These are phyloP conservation scores for Drechslerella dactyloides DNA, from an alignment of 2,329 filamentous ascomycete species.

Conservation along the genomic window DNA sequence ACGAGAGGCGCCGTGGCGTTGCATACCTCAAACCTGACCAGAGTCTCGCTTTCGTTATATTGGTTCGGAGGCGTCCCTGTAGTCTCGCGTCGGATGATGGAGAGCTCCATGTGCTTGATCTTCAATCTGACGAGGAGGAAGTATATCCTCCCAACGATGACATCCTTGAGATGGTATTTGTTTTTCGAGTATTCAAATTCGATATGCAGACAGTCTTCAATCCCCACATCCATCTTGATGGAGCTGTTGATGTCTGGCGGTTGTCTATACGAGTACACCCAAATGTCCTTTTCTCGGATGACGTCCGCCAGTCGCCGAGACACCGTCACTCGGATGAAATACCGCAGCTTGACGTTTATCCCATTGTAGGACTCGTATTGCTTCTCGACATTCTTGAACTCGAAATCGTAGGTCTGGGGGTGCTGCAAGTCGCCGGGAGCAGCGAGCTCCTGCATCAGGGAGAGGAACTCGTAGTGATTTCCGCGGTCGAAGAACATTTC, in stretches of 20 bases:
- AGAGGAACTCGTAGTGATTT: constrained; percentile 99
- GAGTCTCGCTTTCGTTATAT: constrained; percentile 98
- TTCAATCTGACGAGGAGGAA: constrained; percentile 95
- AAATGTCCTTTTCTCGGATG: constrained; percentile 97
- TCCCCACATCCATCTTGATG: constrained; percentile 99
- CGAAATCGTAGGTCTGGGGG: constrained; percentile 98
- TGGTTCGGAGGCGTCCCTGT: constrained; percentile 96
- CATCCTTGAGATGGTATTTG: constrained; percentile 98
- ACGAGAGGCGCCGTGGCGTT: constrained; percentile 11
- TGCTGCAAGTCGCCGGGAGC: constrained; percentile 97
- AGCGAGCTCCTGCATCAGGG: constrained; percentile 92
- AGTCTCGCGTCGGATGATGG: constrained; percentile 94
- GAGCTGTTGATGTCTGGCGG: constrained; percentile 97
- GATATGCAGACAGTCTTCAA: constrained; percentile 98
- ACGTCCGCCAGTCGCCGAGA: constrained; percentile 97
- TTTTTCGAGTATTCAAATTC: constrained; percentile 99
- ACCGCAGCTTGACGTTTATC: constrained; percentile 98
- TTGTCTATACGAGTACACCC: constrained; percentile 98
- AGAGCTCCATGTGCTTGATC: constrained; percentile 99
- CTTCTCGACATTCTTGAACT: constrained; percentile 99
- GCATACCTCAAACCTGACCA: constrained; percentile 89
- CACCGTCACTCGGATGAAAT: constrained; percentile 96
- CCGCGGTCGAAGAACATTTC: constrained; percentile 99
- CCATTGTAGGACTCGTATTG: constrained; percentile 99
- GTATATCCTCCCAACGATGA: constrained; percentile 98